Percentiles rank a stretch among this genome's conserved stretches.
These are phyloP conservation scores for Lithospermum erythrorhizon DNA, from an alignment of 257 asterid species.

Conservation along the genomic window DNA sequence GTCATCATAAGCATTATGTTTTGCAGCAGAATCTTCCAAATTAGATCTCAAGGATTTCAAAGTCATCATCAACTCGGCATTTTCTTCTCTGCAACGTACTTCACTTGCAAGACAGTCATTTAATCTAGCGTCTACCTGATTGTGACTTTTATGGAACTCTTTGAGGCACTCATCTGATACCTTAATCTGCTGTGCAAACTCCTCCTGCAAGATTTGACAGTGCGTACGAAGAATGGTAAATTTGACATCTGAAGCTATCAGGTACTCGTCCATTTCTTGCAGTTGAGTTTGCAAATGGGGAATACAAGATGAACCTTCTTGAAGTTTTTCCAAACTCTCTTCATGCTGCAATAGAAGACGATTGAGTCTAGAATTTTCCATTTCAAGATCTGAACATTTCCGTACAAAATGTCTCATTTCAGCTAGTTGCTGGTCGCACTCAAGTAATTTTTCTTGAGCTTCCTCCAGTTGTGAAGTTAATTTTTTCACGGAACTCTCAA, in stretches of 20 bases:
- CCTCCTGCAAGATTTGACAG: slow-evolving; percentile 30
- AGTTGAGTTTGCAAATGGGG: slow-evolving; percentile 42
- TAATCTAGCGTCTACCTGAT: slow-evolving; percentile 27
- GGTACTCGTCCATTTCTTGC: slow-evolving; percentile 36
- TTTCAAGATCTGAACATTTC: slow-evolving; percentile 40
- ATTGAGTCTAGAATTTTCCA: slow-evolving; percentile 50
- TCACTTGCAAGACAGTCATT: slow-evolving; percentile 35
- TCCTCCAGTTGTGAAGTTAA: slow-evolving; percentile 39
- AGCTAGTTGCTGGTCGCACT: slow-evolving; percentile 32
- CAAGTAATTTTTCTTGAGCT: slow-evolving; percentile 25
- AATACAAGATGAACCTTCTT: slow-evolving; percentile 25
- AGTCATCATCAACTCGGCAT: slow-evolving; percentile 21
- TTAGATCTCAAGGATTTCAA: slow-evolving; percentile 37
- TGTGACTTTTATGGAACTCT: slow-evolving; percentile 8
- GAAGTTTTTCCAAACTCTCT: slow-evolving; percentile 31
- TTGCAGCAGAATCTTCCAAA: slow-evolving; percentile 38
- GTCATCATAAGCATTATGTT: slow-evolving; percentile 34
- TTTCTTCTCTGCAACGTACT: slow-evolving; percentile 38
- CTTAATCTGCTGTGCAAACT: slow-evolving; percentile 30
- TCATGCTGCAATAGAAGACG: slow-evolving; percentile 38
- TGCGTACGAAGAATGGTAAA: slow-evolving; percentile 34
- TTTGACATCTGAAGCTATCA: slow-evolving; percentile 47
- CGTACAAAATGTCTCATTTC: slow-evolving; percentile 43
- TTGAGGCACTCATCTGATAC: slow-evolving; percentile 29
- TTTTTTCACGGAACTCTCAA: slow-evolving; percentile 41